Percentiles rank a stretch among this genome's conserved stretches.
These are phyloP conservation scores for Begonia peltatifolia DNA, from an alignment of 306 rosid genomes.

Conservation along the genomic window DNA sequence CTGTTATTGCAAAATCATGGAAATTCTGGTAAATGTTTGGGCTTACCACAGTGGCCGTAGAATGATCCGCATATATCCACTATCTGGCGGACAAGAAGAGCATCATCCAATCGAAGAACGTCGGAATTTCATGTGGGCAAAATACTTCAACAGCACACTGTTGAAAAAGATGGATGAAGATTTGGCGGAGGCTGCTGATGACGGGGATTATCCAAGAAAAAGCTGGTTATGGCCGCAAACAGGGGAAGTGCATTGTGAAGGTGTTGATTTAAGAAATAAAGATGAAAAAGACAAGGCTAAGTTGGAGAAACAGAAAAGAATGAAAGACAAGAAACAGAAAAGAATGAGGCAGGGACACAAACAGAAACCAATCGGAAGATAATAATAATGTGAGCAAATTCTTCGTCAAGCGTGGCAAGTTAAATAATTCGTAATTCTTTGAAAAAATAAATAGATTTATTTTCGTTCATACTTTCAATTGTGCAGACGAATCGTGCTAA, in stretches of 20 bases:
- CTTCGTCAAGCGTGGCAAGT: too few species aligned
- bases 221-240: constrained; percentile 90
- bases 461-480: too few species aligned
- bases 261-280: constrained; percentile 66
- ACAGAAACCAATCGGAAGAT: constrained; percentile 74
- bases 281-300: constrained; percentile 56
- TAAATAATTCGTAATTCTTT: too few species aligned
- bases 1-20: constrained; percentile 71
- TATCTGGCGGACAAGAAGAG: constrained; percentile 56
- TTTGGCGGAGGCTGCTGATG: constrained; percentile 85
- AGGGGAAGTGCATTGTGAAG: constrained; percentile 88
- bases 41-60: constrained; percentile 88
- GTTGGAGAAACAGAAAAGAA: constrained; percentile 72
- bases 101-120: constrained; percentile 73
- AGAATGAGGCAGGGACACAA: constrained; percentile 57
- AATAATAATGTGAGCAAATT: constrained; percentile 6
- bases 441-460: too few species aligned
- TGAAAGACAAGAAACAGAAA: constrained; percentile 40
- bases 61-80: constrained; percentile 67
- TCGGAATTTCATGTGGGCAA: constrained; percentile 59
- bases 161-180: constrained; percentile 89
- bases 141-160: constrained; percentile 46
- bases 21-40: constrained; percentile 84
- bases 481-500: too few species aligned
- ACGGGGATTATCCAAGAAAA: constrained; percentile 52